Evolutionary conservation across 2,329 filamentous ascomycete species (phyloP).

Genomic region (Elsinoe ampelina): DNA sequence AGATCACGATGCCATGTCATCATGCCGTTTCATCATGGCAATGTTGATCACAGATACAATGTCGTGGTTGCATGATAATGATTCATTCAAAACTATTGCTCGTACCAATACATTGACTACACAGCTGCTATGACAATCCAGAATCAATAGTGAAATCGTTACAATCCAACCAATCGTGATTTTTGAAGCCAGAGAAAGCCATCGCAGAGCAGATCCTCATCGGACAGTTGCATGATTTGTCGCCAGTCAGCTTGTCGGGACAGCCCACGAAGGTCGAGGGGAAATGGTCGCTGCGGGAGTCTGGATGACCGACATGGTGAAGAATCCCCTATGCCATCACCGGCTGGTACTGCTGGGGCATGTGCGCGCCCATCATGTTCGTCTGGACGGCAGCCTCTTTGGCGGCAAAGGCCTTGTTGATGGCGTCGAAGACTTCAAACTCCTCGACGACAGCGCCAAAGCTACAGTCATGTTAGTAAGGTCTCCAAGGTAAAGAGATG

Average conservation of each 20-base stretch:
- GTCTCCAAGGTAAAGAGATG: not conserved
- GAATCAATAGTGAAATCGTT: too few species aligned
- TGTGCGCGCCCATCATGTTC: constrained; percentile 4
- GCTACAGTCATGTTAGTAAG: constrained; percentile 26
- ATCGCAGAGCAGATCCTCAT: too few species aligned
- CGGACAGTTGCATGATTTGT: too few species aligned
- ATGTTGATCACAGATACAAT: not conserved
- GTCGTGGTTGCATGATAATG: not conserved
- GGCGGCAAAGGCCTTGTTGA: constrained; percentile 59
- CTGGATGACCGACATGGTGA: not conserved
- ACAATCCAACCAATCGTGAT: too few species aligned
- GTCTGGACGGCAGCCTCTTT: constrained; percentile 32
- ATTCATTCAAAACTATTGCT: not conserved
- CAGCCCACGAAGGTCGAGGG: too few species aligned
- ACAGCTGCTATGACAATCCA: too few species aligned
- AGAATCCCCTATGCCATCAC: constrained; percentile 12
- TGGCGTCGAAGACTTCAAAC: constrained; percentile 66
- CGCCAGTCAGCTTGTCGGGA: too few species aligned
- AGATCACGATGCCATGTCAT: not conserved
- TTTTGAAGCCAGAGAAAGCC: too few species aligned
- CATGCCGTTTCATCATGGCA: not conserved
- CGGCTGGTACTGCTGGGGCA: constrained; percentile 12
- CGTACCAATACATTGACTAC: not conserved
- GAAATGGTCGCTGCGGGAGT: not conserved
- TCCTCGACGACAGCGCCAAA: constrained; percentile 63